Conservation (phyloP, 2,329 filamentous ascomycete species). For the Coniochaeta prunicola region DNA sequence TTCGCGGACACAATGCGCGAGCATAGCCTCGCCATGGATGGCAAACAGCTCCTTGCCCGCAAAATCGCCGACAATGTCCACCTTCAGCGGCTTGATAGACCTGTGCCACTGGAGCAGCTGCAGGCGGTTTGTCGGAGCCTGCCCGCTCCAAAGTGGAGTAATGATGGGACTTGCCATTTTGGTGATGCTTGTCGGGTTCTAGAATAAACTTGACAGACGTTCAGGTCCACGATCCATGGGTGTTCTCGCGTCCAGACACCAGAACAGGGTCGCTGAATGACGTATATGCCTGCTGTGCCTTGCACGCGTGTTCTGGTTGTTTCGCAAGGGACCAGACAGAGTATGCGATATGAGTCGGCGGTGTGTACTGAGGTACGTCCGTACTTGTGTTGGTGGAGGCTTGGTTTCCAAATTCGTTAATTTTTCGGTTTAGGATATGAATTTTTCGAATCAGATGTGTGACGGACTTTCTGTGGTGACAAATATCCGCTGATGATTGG, state of each 20-base stretch:
- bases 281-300: neutral
- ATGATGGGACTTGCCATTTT: neutral
- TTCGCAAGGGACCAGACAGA: no score
- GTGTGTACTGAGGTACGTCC: no score
- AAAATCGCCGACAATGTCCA: slow-evolving; percentile 67
- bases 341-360: no score
- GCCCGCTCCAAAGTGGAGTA: neutral
- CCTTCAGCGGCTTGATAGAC: slow-evolving; percentile 15
- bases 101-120: slow-evolving; percentile 8
- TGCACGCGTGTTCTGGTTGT: neutral
- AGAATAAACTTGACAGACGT: neutral
- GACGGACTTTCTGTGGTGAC: neutral
- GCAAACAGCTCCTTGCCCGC: slow-evolving; percentile 66
- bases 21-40: slow-evolving; percentile 66
- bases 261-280: neutral
- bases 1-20: slow-evolving; percentile 56
- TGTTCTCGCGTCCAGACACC: neutral
- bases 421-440: neutral
- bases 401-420: neutral
- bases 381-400: neutral
- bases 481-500: slow-evolving; percentile 1
- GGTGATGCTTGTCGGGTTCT: neutral
- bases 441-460: slow-evolving; percentile 3
- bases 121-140: neutral
- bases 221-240: neutral